Conservation (phyloP, 2,329 filamentous ascomycete genomes). For the Ophiosphaerella herpotricha region DNA sequence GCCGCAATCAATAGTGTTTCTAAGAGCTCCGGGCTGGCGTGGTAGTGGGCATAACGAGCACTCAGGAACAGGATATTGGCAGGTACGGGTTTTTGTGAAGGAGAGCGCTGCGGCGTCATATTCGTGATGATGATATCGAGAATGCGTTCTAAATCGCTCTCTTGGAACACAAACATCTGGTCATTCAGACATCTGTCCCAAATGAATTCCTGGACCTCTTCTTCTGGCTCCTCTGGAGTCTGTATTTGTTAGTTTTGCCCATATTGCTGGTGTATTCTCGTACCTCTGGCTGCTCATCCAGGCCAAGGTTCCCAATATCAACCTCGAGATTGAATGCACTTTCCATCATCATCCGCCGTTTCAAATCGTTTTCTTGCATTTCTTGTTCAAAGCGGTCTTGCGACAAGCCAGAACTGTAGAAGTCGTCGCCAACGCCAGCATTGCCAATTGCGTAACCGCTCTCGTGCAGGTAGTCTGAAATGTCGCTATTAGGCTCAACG, state of each 20-base stretch:
- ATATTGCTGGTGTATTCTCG: slow-evolving; percentile 25
- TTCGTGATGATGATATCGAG: slow-evolving; percentile 95
- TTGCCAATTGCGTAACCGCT: slow-evolving; percentile 90
- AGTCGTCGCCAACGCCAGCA: slow-evolving; percentile 81
- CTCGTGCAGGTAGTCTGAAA: slow-evolving; percentile 92
- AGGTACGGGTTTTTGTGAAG: slow-evolving; percentile 95
- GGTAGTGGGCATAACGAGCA: slow-evolving; percentile 94
- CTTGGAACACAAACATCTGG: slow-evolving; percentile 99
- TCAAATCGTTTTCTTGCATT: slow-evolving; percentile 94
- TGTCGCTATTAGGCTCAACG: slow-evolving; percentile 91
- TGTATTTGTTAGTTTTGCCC: slow-evolving; percentile 27
- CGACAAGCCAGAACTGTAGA: slow-evolving; percentile 89
- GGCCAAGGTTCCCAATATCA: slow-evolving; percentile 89
- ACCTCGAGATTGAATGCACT: slow-evolving; percentile 96
- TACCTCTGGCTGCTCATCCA: slow-evolving; percentile 94
- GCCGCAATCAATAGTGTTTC: slow-evolving; percentile 79
- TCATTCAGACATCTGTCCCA: slow-evolving; percentile 95
- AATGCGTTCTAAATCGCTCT: slow-evolving; percentile 87
- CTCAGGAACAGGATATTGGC: slow-evolving; percentile 97
- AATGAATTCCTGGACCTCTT: slow-evolving; percentile 91
- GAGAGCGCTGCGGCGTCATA: slow-evolving; percentile 94
- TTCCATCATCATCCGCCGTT: slow-evolving; percentile 98
- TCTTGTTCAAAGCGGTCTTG: slow-evolving; percentile 97
- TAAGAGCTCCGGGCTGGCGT: slow-evolving; percentile 84
- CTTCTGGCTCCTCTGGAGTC: slow-evolving; percentile 74